Conservation (phyloP, 176 grass and related monocot species). For the Chloris gayana region DNA sequence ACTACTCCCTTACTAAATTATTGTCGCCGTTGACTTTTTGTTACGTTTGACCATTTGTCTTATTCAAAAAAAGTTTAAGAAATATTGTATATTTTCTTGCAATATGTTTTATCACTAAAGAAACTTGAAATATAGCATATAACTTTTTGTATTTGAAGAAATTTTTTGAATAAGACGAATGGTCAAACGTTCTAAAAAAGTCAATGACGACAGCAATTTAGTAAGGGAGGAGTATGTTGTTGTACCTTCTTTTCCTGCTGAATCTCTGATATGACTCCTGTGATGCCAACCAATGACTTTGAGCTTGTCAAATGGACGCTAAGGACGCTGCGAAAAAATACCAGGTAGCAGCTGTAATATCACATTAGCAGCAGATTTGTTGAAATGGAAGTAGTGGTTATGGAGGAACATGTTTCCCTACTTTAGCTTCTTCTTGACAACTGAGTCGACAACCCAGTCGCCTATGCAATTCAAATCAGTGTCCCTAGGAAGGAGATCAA, state of each 20-base stretch:
- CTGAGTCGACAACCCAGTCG: slow-evolving; percentile 87
- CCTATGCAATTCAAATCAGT: slow-evolving; percentile 88
- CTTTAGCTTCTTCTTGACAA: slow-evolving; percentile 92
- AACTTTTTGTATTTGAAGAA: no score
- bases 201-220: no score
- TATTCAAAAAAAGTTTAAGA: no score
- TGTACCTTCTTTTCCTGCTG: slow-evolving; percentile 91
- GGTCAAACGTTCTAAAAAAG: no score
- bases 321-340: slow-evolving; percentile 56
- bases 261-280: slow-evolving; percentile 91
- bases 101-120: no score
- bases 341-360: neutral
- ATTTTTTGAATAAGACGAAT: no score
- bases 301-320: slow-evolving; percentile 94
- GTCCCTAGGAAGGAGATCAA: slow-evolving; percentile 88
- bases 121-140: no score
- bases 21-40: no score
- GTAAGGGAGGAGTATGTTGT: neutral
- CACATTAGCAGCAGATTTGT: neutral
- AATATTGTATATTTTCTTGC: no score
- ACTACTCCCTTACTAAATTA: no score
- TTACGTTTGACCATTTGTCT: no score
- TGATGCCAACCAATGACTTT: slow-evolving; percentile 92
- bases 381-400: neutral
- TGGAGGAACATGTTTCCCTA: slow-evolving; percentile 24